phyloP scores from a whole-genome alignment of 768 basidiomycete species.

The Rhodosporidiobolus odoratus region DNA sequence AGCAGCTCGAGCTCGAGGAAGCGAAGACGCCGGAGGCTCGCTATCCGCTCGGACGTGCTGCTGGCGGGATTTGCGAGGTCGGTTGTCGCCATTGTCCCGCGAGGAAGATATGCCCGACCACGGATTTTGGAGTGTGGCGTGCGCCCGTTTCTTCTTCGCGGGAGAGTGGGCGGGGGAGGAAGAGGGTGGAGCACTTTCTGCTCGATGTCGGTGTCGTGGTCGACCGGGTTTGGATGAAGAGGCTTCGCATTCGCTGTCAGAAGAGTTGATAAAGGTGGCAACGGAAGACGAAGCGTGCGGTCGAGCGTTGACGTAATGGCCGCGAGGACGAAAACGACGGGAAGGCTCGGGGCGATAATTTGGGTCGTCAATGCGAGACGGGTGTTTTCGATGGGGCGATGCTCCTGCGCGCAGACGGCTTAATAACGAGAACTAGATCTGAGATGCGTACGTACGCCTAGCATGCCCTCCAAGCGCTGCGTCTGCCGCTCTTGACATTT shows the following conservation, averaged over 20 bases:
- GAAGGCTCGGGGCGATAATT: background rate
- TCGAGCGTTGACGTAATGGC: background rate
- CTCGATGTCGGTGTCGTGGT: background rate
- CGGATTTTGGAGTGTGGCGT: background rate
- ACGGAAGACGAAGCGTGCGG: background rate
- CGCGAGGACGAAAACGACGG: background rate
- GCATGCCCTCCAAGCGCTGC: too few relatives aligned
- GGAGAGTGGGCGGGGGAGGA: background rate
- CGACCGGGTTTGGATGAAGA: too few relatives aligned
- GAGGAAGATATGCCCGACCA: too few relatives aligned
- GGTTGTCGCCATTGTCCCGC: too few relatives aligned
- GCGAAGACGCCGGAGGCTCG: conserved; percentile 17
- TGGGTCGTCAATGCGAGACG: conserved; percentile 13
- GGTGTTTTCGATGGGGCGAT: conserved; percentile 10
- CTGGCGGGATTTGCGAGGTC: background rate
- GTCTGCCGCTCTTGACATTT: conserved; percentile 2
- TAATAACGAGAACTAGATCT: too few relatives aligned
- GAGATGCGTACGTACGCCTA: too few relatives aligned
- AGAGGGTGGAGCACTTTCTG: conserved; percentile 9
- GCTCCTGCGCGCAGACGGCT: too few relatives aligned
- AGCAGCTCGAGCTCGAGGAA: background rate
- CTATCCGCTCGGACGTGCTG: conserved; percentile 7
- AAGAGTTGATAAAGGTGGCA: background rate
- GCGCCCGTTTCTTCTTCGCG: background rate
- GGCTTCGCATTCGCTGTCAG: background rate